Percentiles rank a stretch among this genome's conserved stretches.
These are phyloP conservation scores for Sporothrix protearum DNA, from an alignment of 2,329 filamentous ascomycete species.

Conservation along the genomic window DNA sequence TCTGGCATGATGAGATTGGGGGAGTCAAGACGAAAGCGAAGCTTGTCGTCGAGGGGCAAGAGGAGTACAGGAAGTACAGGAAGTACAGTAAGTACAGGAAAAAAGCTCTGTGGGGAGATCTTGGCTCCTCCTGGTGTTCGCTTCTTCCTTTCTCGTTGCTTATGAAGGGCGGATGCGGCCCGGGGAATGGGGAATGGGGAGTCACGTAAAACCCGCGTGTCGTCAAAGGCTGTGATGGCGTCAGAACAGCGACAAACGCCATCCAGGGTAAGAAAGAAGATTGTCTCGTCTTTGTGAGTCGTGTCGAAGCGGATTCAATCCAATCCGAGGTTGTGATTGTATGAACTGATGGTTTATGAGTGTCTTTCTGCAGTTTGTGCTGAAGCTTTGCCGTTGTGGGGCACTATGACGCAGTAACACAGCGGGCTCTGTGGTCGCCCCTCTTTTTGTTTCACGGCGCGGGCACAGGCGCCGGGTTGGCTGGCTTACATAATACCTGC, in stretches of 20 bases:
- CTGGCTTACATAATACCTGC: neutral
- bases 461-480: neutral
- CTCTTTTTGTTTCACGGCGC: neutral
- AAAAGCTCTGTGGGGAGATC: neutral
- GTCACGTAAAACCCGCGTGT: neutral
- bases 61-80: neutral
- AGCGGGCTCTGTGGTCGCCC: neutral
- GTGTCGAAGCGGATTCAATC: too few relatives aligned
- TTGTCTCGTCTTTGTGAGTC: neutral
- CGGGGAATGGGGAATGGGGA: neutral
- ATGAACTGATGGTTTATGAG: neutral
- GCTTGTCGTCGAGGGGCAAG: too few relatives aligned
- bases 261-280: neutral
- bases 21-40: too few relatives aligned
- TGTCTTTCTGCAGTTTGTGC: neutral
- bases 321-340: neutral
- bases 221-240: neutral
- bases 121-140: neutral
- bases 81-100: neutral
- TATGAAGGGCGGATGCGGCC: neutral
- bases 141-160: slow-evolving; percentile 7
- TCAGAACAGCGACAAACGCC: neutral
- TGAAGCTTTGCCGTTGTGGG: slow-evolving; percentile 9
- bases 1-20: slow-evolving; percentile 5
- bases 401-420: slow-evolving; percentile 17